Base-by-base conservation (phyloP, 2,329 filamentous ascomycete species). In the Penicillium sp. region DNA sequence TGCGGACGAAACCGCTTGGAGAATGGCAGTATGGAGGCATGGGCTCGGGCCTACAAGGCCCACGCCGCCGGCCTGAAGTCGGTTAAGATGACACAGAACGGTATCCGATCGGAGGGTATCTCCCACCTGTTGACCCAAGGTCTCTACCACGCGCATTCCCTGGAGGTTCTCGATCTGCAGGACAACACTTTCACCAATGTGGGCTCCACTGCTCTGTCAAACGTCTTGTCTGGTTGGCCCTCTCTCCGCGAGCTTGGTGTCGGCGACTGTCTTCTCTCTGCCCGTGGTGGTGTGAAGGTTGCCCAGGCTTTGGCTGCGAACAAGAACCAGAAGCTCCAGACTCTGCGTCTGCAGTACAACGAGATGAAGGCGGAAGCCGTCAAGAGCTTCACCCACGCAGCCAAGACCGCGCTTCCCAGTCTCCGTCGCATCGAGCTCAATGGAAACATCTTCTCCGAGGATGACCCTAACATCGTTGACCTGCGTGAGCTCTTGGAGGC, bases 51-150 rank as follows among this genome's bases (percentile, higher is more conserved):
- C 1, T 97, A 91, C 75, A 86, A 87, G 68, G 87, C 93, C 57
- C 91, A 97, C 71, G 79, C 76, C 72, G 86, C 84, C 64, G 88
- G 89, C 56, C 84, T 99, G 62, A 89, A 88, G 76, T 87, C 87
- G 58, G 85, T 99, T 66, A 95, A 93, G 82, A 97, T 99, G 94
- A 91, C 96, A 27, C 94, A 97, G 77, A 97, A 99, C 74, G 94
- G 94, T 51, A 99, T 99, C 66, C 85, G 94, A 43, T 91, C 93
- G 72, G 92, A 97, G 75, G 94, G 94, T 59, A 94, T 97, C 69
- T 87, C 87, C 47, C 84, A 88, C 64, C 81, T 99, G 55, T 79
- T 99, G 62, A 87, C 84, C 59, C 82, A 92, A 52, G 94, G 94
- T 60, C 81, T 99, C 52, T 84, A 82, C 62, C 82, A 90, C 68